phyloP scores from a whole-genome alignment of 169 alveolate genomes.

The Plasmodium knowlesi region DNA sequence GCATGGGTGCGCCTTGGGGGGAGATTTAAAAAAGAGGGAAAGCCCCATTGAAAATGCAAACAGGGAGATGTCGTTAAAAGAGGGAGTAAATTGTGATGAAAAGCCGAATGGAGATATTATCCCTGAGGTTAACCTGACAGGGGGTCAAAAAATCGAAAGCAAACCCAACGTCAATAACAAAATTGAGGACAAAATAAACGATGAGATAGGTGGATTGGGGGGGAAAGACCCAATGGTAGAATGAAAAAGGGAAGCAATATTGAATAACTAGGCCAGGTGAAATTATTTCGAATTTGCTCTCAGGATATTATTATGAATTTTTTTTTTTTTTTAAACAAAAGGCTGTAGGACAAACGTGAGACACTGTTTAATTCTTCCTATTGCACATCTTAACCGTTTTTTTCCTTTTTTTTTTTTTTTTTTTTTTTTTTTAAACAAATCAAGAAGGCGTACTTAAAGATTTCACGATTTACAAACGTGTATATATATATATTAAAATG shows the following conservation, averaged over 20 bases:
- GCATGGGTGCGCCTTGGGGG: not conserved
- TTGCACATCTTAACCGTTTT: not conserved
- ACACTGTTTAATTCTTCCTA: not conserved
- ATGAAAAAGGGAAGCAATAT: not conserved
- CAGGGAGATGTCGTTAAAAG: not conserved
- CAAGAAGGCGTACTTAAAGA: not conserved
- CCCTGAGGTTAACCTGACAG: not conserved
- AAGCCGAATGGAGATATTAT: not conserved
- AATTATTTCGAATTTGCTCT: not conserved
- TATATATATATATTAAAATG: not conserved
- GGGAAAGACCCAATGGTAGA: not conserved
- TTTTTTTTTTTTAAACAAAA: not conserved
- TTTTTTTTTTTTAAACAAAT: not conserved
- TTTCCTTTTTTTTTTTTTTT: slow-evolving; percentile 2
- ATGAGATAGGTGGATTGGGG: not conserved
- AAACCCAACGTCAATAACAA: not conserved
- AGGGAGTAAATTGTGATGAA: not conserved
- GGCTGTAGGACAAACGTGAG: not conserved
- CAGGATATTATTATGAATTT: not conserved
- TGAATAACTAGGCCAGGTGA: not conserved
- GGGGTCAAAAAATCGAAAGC: not conserved
- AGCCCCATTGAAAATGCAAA: not conserved
- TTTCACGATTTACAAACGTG: not conserved
- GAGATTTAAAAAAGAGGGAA: not conserved
- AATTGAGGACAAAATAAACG: not conserved